Evolutionary conservation across 768 basidiomycete genomes (phyloP).

Genomic region (Mycena indigotica): DNA sequence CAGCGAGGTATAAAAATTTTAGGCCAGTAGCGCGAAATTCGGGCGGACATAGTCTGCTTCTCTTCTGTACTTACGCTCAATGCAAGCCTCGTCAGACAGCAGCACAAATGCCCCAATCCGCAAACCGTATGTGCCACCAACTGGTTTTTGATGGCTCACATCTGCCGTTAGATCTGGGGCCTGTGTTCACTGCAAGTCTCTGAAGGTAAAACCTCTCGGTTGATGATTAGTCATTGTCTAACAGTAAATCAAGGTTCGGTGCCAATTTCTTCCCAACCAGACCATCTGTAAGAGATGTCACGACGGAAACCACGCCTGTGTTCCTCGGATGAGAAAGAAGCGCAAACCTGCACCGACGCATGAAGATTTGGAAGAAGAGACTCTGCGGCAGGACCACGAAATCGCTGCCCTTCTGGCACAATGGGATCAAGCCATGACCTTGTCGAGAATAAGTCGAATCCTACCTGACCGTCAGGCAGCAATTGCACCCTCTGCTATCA

Average conservation of each 20-base stretch:
- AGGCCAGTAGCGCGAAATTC: too few species aligned
- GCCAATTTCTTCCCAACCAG: constrained; percentile 50
- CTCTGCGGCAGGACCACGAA: constrained; percentile 46
- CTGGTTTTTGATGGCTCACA: too few species aligned
- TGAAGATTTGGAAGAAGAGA: constrained; percentile 52
- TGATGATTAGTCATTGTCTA: background rate
- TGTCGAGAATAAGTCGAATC: constrained; percentile 41
- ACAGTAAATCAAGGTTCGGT: constrained; percentile 45
- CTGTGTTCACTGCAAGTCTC: constrained; percentile 59
- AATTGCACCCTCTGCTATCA: constrained; percentile 27
- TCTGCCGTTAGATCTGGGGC: constrained; percentile 33
- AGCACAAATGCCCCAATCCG: too few species aligned
- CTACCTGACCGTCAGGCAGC: constrained; percentile 15
- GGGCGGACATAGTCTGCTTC: too few species aligned
- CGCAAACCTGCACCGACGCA: constrained; percentile 62
- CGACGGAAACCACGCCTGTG: constrained; percentile 47
- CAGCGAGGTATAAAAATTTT: too few species aligned
- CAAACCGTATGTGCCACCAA: too few species aligned
- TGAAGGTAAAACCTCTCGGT: constrained; percentile 42
- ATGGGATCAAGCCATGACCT: constrained; percentile 44
- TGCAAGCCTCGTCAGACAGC: too few species aligned
- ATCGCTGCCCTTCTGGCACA: constrained; percentile 47
- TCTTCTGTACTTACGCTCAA: too few species aligned
- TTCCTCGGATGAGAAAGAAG: constrained; percentile 53
- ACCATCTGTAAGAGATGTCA: constrained; percentile 51